Percentiles rank a stretch among this genome's conserved stretches.
Conservation (phyloP, 768 basidiomycete species). For the Myochromella boudieri region DNA sequence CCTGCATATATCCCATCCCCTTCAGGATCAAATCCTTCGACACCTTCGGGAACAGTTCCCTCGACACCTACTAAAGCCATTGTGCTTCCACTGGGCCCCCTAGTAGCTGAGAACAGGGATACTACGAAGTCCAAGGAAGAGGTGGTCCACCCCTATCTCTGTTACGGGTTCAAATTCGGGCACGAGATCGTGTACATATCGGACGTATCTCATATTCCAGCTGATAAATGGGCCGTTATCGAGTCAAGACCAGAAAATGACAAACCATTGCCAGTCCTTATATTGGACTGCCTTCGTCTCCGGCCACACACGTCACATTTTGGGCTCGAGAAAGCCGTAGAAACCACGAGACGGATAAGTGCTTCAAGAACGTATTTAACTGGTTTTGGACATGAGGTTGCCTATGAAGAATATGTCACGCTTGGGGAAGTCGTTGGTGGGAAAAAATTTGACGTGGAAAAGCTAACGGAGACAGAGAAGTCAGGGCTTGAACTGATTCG, state of each 20-base stretch:
- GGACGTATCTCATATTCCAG: constrained; percentile 81
- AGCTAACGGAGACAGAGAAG: constrained; percentile 32
- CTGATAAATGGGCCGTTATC: constrained; percentile 62
- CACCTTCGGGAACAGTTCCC: constrained; percentile 30
- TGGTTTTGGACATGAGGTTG: constrained; percentile 76
- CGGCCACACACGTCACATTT: constrained; percentile 75
- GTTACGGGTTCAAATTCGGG: constrained; percentile 70
- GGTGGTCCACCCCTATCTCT: constrained; percentile 56
- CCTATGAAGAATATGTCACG: constrained; percentile 76
- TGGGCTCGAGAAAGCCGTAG: constrained; percentile 65
- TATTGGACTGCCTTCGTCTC: constrained; percentile 77
- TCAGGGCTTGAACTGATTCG: constrained; percentile 46
- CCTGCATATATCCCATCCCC: constrained; percentile 42
- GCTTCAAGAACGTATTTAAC: constrained; percentile 68
- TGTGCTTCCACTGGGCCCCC: background rate
- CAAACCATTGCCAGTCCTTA: constrained; percentile 50
- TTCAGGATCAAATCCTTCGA: constrained; percentile 31
- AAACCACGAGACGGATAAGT: constrained; percentile 52
- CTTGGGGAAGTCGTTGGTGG: constrained; percentile 54
- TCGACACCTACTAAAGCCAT: constrained; percentile 23
- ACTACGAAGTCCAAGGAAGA: constrained; percentile 22
- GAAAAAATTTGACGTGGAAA: constrained; percentile 25
- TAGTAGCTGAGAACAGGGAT: constrained; percentile 1
- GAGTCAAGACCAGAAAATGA: constrained; percentile 19
- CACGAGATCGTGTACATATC: constrained; percentile 73